Conservation (phyloP, 139 green algal genomes). For the Desmodesmus armatus region DNA sequence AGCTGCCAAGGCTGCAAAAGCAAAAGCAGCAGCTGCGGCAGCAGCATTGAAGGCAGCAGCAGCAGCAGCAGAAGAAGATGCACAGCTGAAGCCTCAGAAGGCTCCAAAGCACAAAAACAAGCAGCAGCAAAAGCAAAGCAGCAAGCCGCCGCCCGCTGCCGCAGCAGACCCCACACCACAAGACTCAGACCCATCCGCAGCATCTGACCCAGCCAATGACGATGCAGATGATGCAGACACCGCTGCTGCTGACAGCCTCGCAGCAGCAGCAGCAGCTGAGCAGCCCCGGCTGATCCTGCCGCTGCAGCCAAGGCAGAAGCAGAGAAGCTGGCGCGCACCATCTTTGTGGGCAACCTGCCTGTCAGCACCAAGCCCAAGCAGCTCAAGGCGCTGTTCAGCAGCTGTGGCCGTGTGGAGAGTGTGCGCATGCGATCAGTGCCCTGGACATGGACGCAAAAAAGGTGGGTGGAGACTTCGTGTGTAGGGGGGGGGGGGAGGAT, state of each 20-base stretch:
- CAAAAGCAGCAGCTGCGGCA: background rate
- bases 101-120: background rate
- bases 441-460: conserved; percentile 34
- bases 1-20: background rate
- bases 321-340: conserved; percentile 74
- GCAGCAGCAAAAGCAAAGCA: background rate
- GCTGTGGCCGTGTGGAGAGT: conserved; percentile 79
- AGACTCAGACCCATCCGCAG: background rate
- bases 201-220: background rate
- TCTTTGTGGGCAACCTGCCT: conserved; percentile 96
- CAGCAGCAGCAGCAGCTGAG: no score
- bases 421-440: conserved; percentile 85
- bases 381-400: conserved; percentile 71
- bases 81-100: background rate
- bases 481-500: no score
- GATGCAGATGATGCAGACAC: background rate
- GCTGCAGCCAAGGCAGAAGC: conserved; percentile 54
- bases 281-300: background rate
- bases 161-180: background rate
- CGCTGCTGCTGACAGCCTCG: background rate
- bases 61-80: background rate
- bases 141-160: no score
- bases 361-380: conserved; percentile 63
- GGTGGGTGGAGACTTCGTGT: no score
- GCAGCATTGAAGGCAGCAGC: background rate